A percentile compares a stretch with the other conserved stretches of the same genome.
Evolutionary conservation across 345 rosid genomes (phyloP).

Genomic region (Eucalyptus tenuipes): DNA sequence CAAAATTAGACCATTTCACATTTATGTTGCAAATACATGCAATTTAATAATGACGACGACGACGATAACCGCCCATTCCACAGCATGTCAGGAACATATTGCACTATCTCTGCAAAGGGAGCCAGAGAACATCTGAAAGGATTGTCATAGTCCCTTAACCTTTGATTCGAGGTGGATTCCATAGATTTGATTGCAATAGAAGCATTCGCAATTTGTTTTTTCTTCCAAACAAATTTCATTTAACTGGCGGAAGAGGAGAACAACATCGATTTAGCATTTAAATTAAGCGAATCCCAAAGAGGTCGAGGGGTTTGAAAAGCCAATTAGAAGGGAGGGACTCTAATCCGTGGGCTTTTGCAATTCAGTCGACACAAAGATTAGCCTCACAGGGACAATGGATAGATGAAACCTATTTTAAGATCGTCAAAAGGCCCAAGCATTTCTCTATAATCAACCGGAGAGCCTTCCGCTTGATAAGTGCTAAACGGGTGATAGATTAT

Average conservation of each 20-base stretch:
- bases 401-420: background rate
- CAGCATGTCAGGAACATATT: background rate
- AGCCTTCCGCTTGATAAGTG: background rate
- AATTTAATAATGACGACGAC: too few relatives aligned
- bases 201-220: too few relatives aligned
- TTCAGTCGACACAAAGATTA: background rate
- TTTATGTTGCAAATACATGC: background rate
- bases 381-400: background rate
- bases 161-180: too few relatives aligned
- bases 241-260: too few relatives aligned
- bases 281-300: fast-evolving
- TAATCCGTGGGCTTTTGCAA: background rate
- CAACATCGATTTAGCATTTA: too few relatives aligned
- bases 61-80: background rate
- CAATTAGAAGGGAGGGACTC: background rate
- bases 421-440: background rate
- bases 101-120: background rate
- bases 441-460: too few relatives aligned
- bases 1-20: background rate
- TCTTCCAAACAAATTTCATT: too few relatives aligned
- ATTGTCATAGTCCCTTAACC: too few relatives aligned
- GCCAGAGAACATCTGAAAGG: too few relatives aligned
- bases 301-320: too few relatives aligned
- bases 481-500: background rate
- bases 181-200: too few relatives aligned